These are phyloP conservation scores for Eucalyptus brandiana DNA, from an alignment of 345 rosid genomes.

Conservation along the genomic window DNA sequence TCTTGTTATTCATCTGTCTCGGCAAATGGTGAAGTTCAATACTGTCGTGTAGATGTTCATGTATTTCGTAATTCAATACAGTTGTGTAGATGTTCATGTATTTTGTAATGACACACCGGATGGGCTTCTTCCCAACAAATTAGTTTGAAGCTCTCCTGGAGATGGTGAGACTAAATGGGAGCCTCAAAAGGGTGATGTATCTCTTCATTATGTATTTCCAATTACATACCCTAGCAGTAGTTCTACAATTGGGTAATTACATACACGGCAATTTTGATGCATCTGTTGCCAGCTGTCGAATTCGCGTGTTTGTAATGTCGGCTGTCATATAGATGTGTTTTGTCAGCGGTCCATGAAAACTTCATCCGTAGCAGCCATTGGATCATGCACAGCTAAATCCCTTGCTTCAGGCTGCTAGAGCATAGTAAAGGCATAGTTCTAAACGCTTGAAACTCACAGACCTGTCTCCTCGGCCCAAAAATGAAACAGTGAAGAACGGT, in stretches of 20 bases:
- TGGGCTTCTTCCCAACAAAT: not conserved
- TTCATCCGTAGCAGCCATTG: accelerated
- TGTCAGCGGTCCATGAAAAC: not conserved
- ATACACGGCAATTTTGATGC: not conserved
- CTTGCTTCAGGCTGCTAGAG: not conserved
- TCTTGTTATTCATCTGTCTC: not conserved
- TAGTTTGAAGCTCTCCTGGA: not conserved
- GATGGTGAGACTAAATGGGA: not conserved
- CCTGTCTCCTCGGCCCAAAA: not conserved
- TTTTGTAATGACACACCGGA: accelerated
- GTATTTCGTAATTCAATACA: not conserved
- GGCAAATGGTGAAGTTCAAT: accelerated
- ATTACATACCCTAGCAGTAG: accelerated
- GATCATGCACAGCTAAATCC: not conserved
- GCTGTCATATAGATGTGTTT: not conserved
- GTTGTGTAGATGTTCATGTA: no score
- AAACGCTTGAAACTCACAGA: accelerated
- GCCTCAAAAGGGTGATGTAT: accelerated
- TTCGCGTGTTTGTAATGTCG: accelerated
- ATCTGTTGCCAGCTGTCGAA: not conserved
- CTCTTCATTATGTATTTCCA: accelerated
- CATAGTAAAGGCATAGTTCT: not conserved
- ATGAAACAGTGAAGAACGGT: not conserved
- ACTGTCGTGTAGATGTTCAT: not conserved
- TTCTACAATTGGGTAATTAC: not conserved